phyloP scores from a whole-genome alignment of 164 flowering plant genomes.

The Tetracentron sinense region DNA sequence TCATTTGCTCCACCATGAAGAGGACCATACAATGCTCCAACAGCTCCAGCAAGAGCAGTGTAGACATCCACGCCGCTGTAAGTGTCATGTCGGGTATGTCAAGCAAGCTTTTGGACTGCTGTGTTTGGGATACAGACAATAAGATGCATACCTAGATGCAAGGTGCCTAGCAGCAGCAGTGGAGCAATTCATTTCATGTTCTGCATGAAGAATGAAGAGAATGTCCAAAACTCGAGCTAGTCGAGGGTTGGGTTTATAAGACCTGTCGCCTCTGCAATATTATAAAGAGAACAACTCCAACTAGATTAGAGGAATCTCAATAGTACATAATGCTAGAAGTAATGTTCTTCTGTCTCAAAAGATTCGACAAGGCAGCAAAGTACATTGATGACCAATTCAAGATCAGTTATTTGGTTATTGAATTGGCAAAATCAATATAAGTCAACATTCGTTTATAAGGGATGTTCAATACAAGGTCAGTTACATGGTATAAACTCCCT shows the following conservation, averaged over 20 bases:
- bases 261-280: slow-evolving; percentile 69
- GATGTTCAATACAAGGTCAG: too few relatives aligned
- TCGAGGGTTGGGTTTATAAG: slow-evolving; percentile 91
- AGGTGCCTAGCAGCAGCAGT: slow-evolving; percentile 99
- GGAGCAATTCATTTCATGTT: slow-evolving; percentile 99
- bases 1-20: slow-evolving; percentile 99
- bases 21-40: slow-evolving; percentile 98
- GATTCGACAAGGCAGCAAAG: not conserved
- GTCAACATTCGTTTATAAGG: too few relatives aligned
- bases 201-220: slow-evolving; percentile 95
- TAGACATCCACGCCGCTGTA: slow-evolving; percentile 98
- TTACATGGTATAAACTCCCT: too few relatives aligned
- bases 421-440: too few relatives aligned
- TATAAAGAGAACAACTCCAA: not conserved
- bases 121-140: not conserved
- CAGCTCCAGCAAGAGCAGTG: slow-evolving; percentile 98
- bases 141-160: slow-evolving; percentile 71
- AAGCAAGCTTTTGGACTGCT: slow-evolving; percentile 6
- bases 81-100: not conserved
- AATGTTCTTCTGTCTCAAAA: not conserved
- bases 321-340: not conserved
- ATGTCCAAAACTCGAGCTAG: slow-evolving; percentile 87
- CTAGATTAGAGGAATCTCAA: not conserved
- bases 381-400: too few relatives aligned
- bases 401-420: too few relatives aligned